Evolutionary conservation across 495 filamentous ascomycete genomes (phyloP).

Genomic region (Baudoinia panamericana): DNA sequence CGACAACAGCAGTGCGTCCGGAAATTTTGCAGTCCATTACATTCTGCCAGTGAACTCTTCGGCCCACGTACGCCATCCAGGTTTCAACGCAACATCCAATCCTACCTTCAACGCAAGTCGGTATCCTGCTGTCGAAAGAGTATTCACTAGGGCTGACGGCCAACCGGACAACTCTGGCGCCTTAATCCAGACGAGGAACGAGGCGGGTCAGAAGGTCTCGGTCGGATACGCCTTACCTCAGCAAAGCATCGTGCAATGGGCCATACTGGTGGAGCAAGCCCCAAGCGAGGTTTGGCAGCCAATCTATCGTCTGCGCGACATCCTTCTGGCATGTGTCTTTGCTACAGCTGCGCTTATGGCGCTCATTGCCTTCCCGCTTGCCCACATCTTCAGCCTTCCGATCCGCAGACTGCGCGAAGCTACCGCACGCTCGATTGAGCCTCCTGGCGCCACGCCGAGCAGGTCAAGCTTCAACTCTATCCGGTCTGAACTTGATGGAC

Average conservation of each 20-base stretch:
- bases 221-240: constrained; percentile 57
- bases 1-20: constrained; percentile 8
- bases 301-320: constrained; percentile 55
- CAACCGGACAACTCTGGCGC: constrained; percentile 42
- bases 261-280: constrained; percentile 65
- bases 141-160: constrained; percentile 40
- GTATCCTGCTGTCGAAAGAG: constrained; percentile 46
- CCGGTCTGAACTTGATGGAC: constrained; percentile 1
- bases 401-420: constrained; percentile 65
- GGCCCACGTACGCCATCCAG: constrained; percentile 36
- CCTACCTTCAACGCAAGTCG: constrained; percentile 41
- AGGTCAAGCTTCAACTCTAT: constrained; percentile 33
- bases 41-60: constrained; percentile 29
- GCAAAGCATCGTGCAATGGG: constrained; percentile 60
- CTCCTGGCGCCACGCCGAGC: constrained; percentile 41
- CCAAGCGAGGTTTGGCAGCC: constrained; percentile 61
- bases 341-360: constrained; percentile 48
- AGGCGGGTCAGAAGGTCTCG: constrained; percentile 49
- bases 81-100: constrained; percentile 33
- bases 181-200: constrained; percentile 53
- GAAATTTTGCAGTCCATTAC: constrained; percentile 27
- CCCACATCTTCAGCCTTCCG: constrained; percentile 66
- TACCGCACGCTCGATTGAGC: constrained; percentile 61
- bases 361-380: constrained; percentile 40
- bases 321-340: constrained; percentile 74